These are phyloP conservation scores for Cucurbita argyrosperma DNA, from an alignment of 306 rosid genomes.

Conservation along the genomic window DNA sequence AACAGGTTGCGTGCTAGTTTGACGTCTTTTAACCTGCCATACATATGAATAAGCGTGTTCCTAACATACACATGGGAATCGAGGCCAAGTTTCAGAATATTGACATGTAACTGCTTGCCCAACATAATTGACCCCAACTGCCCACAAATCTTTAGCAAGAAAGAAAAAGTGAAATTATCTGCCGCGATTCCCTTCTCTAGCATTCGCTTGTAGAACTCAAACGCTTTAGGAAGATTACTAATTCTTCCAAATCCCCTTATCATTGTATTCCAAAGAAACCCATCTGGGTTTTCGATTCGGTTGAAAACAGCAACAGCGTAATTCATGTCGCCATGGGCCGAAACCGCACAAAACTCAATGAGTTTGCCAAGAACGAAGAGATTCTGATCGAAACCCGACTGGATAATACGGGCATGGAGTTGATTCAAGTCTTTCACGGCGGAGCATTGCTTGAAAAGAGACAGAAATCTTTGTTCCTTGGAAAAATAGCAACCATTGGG, in stretches of 20 bases:
- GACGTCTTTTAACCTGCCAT: conserved; percentile 33
- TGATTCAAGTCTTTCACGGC: conserved; percentile 33
- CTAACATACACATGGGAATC: conserved; percentile 37
- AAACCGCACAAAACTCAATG: conserved; percentile 33
- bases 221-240: conserved; percentile 19
- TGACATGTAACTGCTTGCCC: conserved; percentile 46
- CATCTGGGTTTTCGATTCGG: conserved; percentile 36
- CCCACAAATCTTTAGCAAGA: conserved; percentile 42
- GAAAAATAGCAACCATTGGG: conserved; percentile 14
- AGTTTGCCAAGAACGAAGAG: conserved; percentile 41
- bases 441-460: conserved; percentile 41
- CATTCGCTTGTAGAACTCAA: conserved; percentile 42
- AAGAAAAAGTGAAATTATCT: conserved; percentile 55
- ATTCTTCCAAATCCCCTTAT: conserved; percentile 55
- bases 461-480: conserved; percentile 25
- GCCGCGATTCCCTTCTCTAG: conserved; percentile 7
- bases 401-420: conserved; percentile 32
- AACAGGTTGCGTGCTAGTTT: conserved; percentile 40
- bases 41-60: conserved; percentile 62
- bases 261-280: conserved; percentile 57
- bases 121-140: conserved; percentile 20
- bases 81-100: conserved; percentile 30
- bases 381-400: conserved; percentile 29
- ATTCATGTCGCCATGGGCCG: conserved; percentile 26
- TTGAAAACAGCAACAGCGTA: conserved; percentile 39